Evolutionary conservation across 73 alveolate species (phyloP).

Genomic region (Symbiodinium natans): DNA sequence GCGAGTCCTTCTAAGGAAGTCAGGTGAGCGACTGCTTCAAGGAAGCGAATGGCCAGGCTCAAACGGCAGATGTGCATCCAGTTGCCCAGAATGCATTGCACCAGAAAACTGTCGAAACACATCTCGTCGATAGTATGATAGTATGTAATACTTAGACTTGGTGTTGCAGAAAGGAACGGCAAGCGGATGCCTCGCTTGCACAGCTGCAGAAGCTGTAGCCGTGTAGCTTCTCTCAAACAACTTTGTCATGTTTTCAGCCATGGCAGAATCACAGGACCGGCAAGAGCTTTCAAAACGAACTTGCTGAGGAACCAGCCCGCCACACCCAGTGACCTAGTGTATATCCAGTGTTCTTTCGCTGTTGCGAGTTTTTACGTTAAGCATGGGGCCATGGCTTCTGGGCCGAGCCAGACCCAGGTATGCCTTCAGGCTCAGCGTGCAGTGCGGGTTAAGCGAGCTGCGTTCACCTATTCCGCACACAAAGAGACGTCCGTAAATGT

Average conservation of each 20-base stretch:
- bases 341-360: too few relatives aligned
- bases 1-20: background rate
- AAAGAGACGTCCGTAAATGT: too few relatives aligned
- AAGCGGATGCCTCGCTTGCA: too few relatives aligned
- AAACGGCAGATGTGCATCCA: background rate
- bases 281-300: too few relatives aligned
- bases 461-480: too few relatives aligned
- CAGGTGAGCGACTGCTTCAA: constrained; percentile 29
- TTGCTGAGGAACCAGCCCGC: too few relatives aligned
- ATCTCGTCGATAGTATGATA: background rate
- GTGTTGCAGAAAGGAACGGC: background rate
- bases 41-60: constrained; percentile 56
- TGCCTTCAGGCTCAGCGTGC: too few relatives aligned
- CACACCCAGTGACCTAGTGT: too few relatives aligned
- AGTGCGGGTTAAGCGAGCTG: too few relatives aligned
- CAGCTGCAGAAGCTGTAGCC: background rate
- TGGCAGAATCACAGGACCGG: too few relatives aligned
- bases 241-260: too few relatives aligned
- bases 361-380: background rate
- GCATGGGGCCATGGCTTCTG: background rate
- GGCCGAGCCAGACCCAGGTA: background rate
- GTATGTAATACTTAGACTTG: background rate
- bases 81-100: background rate
- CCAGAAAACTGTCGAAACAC: background rate
- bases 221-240: too few relatives aligned